Evolutionary conservation across 2,329 filamentous ascomycete species (phyloP), one percentile per base, ranked within the genome.

Genomic region (Scortechinia acanthostroma): DNA sequence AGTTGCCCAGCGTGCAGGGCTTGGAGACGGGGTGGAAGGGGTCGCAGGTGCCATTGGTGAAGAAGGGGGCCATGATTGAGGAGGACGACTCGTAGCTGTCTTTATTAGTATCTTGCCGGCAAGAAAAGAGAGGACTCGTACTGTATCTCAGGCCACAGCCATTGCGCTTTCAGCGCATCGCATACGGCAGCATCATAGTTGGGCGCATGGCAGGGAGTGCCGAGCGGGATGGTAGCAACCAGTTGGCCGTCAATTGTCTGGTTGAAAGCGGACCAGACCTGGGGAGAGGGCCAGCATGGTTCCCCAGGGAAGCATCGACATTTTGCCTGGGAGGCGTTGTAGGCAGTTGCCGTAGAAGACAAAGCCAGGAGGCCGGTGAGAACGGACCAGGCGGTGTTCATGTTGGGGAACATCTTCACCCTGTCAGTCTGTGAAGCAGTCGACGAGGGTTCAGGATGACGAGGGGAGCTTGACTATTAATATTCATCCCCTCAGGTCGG

Each of bases 191-290:
- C 63, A 52, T 80, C 60, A 53, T 74, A 78, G 10, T 55, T 45
- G 15, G 62, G 65, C 21, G 65, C 62, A 49, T 80, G 74, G 50
- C 76, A 80, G 2, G 69, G 62, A 2, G 63, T 54, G 3, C 64
- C 76, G 6, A 78, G 53, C 1, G 77, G 76, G 1, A 70, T 58
- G 0, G 72, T 78, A 1, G 62, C 61, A 22, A 80, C 61, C 20
- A 81, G 59, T 6, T 59, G 61, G 0, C 77, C 77, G 3, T 60
- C 58, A 0, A 80, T 58, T 2, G 74, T 70, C 21, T 55, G 40
- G 53, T 81, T 80, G 49, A 81, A 65, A 2, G 51, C 44, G 4
- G 55, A 50, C 76, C 76, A 80, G n/a, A 58, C 53, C 4, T 50
- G 43, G 2, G 47, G 21, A 0, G 61, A 60, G 0, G 77, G 77